Evolutionary conservation across 2,329 filamentous ascomycete species (phyloP), one percentile per base, ranked within the genome.

Genomic region (Aspergillus aculeatinus): DNA sequence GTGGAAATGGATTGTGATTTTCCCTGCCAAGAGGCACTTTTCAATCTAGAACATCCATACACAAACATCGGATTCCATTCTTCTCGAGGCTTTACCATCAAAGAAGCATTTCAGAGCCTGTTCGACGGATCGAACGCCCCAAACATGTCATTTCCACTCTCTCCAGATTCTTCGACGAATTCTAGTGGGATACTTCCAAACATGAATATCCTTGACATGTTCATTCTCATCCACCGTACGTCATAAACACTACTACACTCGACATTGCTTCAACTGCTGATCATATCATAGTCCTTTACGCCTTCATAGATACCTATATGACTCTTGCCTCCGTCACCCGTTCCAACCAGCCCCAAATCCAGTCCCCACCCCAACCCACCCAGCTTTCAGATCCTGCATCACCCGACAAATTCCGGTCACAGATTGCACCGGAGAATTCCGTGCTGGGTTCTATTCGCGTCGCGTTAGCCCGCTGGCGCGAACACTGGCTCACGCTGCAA

Each of bases 1-100:
- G 70, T 69, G 11, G 79, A 81, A 63, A 70, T 80, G 61, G 72
- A 78, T 55, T 78, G 73, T 57, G 78, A 80, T 25, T 68, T 81
- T n/a, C 77, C 77, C 3, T 79, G 76, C 56, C 70, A 76, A 55
- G 75, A 80, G 56, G 60, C 69, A 1, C 48, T 79, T 2, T 81
- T 79, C 65, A 66, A 67, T 48, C 76, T 75, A 4, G 60, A 69
- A 7, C 78, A 80, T 61, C 79, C 79, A 25, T 80, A 80, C 54
- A 63, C 73, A 47, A 73, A 79, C 42, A 72, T 72, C 1, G 72
- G 72, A 1, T 80, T 79, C 59, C 69, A 68, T 11, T 71, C 74
- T 27, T 70, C 70, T 16, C 74, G 78, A 9, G 69, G 75, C 7
- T 57, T 76, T 3, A 76, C 73, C 1, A 63, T 77, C 9, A 72